Evolutionary conservation across 306 rosid genomes (phyloP).

Genomic region (Casuarina cunninghamiana): DNA sequence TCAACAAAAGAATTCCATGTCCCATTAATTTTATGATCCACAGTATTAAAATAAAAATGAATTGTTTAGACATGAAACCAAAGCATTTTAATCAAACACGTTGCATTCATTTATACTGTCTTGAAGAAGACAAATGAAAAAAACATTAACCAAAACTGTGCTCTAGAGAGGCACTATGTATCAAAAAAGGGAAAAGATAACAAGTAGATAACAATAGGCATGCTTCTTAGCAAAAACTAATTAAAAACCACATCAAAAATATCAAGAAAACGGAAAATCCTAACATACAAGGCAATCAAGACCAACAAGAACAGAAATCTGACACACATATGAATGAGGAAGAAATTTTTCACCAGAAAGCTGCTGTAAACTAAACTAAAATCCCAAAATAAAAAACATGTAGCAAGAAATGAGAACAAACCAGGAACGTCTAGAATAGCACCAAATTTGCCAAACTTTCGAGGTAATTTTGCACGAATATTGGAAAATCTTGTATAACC

Average conservation of each 20-base stretch:
- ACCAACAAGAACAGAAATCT: slow-evolving; percentile 23
- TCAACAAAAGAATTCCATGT: neutral
- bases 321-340: slow-evolving; percentile 7
- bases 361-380: slow-evolving; percentile 7
- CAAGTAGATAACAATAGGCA: neutral
- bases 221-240: slow-evolving; percentile 2
- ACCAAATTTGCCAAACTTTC: slow-evolving; percentile 17
- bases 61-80: neutral
- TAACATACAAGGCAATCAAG: slow-evolving; percentile 8
- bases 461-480: slow-evolving; percentile 5
- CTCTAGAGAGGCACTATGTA: neutral
- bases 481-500: slow-evolving; percentile 30
- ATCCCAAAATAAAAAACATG: slow-evolving; percentile 15
- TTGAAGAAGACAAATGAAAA: slow-evolving; percentile 7
- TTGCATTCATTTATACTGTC: slow-evolving; percentile 3
- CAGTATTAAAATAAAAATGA: neutral
- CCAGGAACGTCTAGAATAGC: neutral
- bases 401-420: slow-evolving; percentile 26
- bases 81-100: neutral
- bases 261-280: slow-evolving; percentile 21
- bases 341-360: neutral
- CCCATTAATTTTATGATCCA: slow-evolving; percentile 1
- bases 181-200: neutral
- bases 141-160: neutral
- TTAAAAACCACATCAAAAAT: slow-evolving; percentile 26